Evolutionary conservation across 1,284 basidiomycete species (phyloP).

Genomic region (Erythrobasidium hasegawianum): DNA sequence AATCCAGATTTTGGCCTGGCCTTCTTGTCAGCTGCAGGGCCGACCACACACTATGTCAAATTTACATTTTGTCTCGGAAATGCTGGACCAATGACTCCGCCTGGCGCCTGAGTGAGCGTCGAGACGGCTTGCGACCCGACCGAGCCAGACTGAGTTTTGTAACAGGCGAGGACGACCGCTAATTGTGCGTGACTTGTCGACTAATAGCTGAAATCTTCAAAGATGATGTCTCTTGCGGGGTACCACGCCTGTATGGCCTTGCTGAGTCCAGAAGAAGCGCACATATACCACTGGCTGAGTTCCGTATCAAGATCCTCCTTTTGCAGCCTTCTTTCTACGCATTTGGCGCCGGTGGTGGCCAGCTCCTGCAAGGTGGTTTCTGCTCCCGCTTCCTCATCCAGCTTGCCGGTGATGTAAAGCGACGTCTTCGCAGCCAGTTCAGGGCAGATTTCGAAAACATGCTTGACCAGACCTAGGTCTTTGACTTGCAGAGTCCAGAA

Average conservation of each 20-base stretch:
- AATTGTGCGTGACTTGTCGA: too few relatives aligned
- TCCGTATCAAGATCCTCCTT: constrained; percentile 4
- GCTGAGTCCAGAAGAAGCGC: constrained; percentile 11
- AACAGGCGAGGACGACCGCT: too few relatives aligned
- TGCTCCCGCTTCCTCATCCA: neutral
- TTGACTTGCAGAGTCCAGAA: constrained; percentile 16
- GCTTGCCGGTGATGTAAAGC: neutral
- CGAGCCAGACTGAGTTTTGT: too few relatives aligned
- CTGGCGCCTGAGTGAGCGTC: too few relatives aligned
- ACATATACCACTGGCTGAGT: constrained; percentile 15
- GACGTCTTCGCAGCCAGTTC: constrained; percentile 1
- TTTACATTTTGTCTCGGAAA: too few relatives aligned
- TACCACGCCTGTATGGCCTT: constrained; percentile 8
- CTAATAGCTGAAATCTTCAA: constrained; percentile 25
- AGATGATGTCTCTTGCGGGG: neutral
- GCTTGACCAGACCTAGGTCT: constrained; percentile 9
- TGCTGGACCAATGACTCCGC: too few relatives aligned
- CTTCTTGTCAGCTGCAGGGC: too few relatives aligned
- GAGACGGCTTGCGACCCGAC: too few relatives aligned
- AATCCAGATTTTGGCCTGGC: too few relatives aligned
- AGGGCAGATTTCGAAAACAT: constrained; percentile 6
- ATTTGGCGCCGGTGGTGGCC: neutral
- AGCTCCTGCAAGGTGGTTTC: neutral
- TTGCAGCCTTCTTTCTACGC: neutral
- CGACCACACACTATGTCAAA: too few relatives aligned